These are phyloP conservation scores for Pinus tabuliformis DNA, from an alignment of 75 land plant species.

Conservation along the genomic window DNA sequence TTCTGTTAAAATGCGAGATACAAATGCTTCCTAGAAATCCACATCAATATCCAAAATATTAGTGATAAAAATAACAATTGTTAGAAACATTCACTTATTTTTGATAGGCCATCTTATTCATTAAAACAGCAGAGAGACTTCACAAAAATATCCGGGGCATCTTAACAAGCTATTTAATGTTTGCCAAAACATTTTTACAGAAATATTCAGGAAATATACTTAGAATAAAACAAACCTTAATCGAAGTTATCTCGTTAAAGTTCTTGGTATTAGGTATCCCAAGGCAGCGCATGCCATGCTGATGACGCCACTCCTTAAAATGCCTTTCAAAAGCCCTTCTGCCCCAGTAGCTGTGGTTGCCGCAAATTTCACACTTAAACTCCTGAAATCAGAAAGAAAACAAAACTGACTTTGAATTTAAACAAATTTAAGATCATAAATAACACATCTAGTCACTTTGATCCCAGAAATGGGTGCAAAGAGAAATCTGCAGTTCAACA, in stretches of 20 bases:
- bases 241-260: constrained; percentile 98
- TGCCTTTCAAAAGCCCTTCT: constrained; percentile 97
- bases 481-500: neutral
- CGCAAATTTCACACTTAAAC: constrained; percentile 99
- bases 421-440: neutral
- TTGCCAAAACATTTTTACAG: neutral
- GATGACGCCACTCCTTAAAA: constrained; percentile 99
- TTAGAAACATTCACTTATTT: too few relatives aligned
- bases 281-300: constrained; percentile 99
- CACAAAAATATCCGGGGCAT: too few relatives aligned
- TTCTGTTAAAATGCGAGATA: too few relatives aligned
- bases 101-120: too few relatives aligned
- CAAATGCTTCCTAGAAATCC: too few relatives aligned
- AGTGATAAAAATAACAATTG: too few relatives aligned
- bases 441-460: neutral
- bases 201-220: neutral
- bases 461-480: neutral
- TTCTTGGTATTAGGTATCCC: constrained; percentile 98
- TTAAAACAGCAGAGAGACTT: too few relatives aligned
- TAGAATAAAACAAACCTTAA: constrained; percentile 53
- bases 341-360: constrained; percentile 99
- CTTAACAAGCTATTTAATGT: too few relatives aligned
- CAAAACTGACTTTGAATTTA: constrained; percentile 5
- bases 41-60: too few relatives aligned
- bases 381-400: constrained; percentile 49